Base-by-base conservation (phyloP, 2,329 filamentous ascomycete genomes). In the Eurotiales sp. region DNA sequence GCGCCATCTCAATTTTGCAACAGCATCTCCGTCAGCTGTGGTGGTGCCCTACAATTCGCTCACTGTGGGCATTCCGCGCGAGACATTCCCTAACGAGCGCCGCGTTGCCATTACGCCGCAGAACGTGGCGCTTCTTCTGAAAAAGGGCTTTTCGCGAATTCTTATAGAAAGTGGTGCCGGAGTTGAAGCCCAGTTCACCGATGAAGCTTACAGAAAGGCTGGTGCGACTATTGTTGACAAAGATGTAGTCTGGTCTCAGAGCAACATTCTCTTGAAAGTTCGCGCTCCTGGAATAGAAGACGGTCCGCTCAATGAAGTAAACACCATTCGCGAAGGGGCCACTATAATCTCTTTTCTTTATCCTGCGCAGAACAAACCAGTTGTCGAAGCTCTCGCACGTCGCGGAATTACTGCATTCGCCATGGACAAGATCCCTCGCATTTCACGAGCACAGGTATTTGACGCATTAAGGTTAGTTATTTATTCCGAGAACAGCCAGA, bases 351-450 rank as follows among this genome's bases (percentile, higher is more conserved):
- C 88, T 2, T 88, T 95, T 64, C 71, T 96, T 23, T 90, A 95
- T 64, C 90, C 90, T 0, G 79, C 83, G 6, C 88, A 92, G 72
- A 95, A 95, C 69, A 85, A 82, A 68, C 75, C 81, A 8, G 73
- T 92, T 5, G 86, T 95, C 8, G 81, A 90, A 54, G 84, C 82
- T 53, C 79, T 95, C 54, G 84, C 88, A 22, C 76, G 77, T 32
- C 82, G 82, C 44, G 85, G 86, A 23, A 83, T 85, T 2, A 95
- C 88, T 1, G 75, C 82, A 14, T 93, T 96, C 64, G 89, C 90
- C 19, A 95, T 96, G 90, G 90, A 96, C 65, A 86, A 91, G 83
- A 86, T 96, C 47, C 90, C 90, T 14, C 84, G 90, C 36, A 95
- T 95, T 60, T 95, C 90, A 1, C 82, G 90, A 42, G 90, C 90